phyloP scores from a whole-genome alignment of 345 rosid genomes.

The Corymbia maculata region DNA sequence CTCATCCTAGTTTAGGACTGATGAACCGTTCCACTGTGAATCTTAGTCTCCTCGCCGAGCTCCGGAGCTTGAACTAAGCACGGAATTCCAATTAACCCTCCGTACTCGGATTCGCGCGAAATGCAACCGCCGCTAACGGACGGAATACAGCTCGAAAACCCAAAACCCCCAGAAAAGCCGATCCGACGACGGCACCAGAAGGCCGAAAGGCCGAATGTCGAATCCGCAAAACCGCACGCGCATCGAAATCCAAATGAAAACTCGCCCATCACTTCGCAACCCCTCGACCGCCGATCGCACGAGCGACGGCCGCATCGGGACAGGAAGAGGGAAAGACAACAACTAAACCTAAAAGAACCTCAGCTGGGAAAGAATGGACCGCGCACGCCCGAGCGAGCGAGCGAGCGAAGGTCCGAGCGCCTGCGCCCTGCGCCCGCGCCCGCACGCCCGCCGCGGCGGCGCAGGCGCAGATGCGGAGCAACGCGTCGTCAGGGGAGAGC shows the following conservation, averaged over 20 bases:
- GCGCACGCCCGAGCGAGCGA: not conserved
- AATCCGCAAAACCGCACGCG: not conserved
- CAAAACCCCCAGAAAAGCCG: not conserved
- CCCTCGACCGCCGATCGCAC: not conserved
- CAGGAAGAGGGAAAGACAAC: not conserved
- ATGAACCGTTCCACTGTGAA: not conserved
- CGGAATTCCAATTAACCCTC: not conserved
- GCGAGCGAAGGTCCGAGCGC: too few species aligned
- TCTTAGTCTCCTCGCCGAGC: not conserved
- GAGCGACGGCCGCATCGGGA: not conserved
- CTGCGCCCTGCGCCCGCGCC: not conserved
- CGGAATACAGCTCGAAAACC: not conserved
- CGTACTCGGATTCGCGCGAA: not conserved
- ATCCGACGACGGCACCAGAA: not conserved
- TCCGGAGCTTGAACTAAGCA: not conserved
- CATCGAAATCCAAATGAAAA: not conserved
- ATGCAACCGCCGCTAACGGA: not conserved
- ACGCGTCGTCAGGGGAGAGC: not conserved
- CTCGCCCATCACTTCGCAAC: not conserved
- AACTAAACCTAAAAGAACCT: not conserved
- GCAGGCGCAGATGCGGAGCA: not conserved
- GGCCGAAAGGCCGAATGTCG: not conserved
- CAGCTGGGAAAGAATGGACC: not conserved
- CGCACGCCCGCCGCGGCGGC: not conserved
- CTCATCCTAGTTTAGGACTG: not conserved